Evolutionary conservation across 768 basidiomycete genomes (phyloP), one percentile per base, ranked within the genome.

Genomic region (Lentinula aciculospora): DNA sequence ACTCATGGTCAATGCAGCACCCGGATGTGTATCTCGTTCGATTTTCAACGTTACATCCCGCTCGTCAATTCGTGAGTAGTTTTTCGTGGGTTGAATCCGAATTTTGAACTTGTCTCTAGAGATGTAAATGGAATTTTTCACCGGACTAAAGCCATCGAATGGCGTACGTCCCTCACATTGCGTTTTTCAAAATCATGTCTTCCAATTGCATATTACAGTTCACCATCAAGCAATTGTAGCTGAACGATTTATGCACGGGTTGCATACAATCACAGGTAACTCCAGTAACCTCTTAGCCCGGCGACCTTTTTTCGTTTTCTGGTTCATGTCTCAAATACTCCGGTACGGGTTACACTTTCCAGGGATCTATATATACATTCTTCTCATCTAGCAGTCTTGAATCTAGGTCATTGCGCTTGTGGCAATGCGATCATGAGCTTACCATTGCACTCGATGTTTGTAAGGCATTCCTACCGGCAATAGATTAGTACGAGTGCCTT

Each of bases 311-410:
- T 86, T 82, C 65, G 74, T 82, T 23, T 86, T 86, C 67, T 89
- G 86, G 86, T 88, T 89, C 65, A 85, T 87, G 84, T 78, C 78
- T 21, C 85, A 88, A 68, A 79, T 89, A 54, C 76, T 73, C 65
- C 77, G 82, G 84, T 81, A 57, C 53, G 68, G 67, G 55, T 45
- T 49, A 21, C 45, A 17, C 27, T 54, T 23, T 13, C 19, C 53
- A 53, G 58, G 61, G 56, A 54, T 45, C 44, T 53, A 44, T 53
- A 44, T 47, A 58, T 13, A 25, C 32, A 58, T 37, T 15, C 27
- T 19, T 60, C 40, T n/a, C n/a, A n/a, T n/a, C n/a, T n/a, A 57
- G 15, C 10, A n/a, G 15, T 15, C 28, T 25, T 29, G 57, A 25
- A 51, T 62, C 31, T 60, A 86, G 84, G 56, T 76, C 80, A 4